phyloP scores from a whole-genome alignment of 106 monocot genomes.

The Triglochin maritima region DNA sequence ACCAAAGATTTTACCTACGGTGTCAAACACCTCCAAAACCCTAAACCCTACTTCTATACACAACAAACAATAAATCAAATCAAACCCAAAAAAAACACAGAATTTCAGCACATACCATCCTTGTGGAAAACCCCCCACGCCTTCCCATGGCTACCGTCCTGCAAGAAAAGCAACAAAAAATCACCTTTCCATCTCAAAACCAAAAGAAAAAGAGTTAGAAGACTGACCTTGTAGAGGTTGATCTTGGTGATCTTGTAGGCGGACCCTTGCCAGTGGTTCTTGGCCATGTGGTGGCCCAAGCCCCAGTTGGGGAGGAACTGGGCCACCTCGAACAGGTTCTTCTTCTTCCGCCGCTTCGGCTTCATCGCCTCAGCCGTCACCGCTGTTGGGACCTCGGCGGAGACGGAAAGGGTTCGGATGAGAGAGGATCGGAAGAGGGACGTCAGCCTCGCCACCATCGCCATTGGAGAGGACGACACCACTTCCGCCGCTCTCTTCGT shows the following conservation, averaged over 20 bases:
- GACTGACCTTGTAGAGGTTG: conserved; percentile 76
- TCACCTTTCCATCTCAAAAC: too few relatives aligned
- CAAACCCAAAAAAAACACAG: neutral
- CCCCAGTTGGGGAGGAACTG: conserved; percentile 93
- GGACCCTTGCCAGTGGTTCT: conserved; percentile 77
- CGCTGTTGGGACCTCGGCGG: neutral
- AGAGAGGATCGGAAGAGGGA: too few relatives aligned
- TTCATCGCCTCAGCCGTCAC: conserved; percentile 11
- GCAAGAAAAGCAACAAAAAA: neutral
- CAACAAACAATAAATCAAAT: neutral
- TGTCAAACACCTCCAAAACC: too few relatives aligned
- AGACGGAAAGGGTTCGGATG: too few relatives aligned
- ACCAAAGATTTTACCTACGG: too few relatives aligned
- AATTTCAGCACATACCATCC: conserved; percentile 36
- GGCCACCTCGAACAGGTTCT: conserved; percentile 90
- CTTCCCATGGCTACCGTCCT: conserved; percentile 92
- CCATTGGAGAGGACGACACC: too few relatives aligned
- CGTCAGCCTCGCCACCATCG: too few relatives aligned
- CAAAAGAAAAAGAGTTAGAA: neutral
- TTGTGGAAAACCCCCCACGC: conserved; percentile 88
- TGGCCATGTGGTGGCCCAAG: conserved; percentile 78
- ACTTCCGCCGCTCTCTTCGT: too few relatives aligned
- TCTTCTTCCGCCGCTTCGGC: conserved; percentile 75
- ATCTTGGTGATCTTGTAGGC: conserved; percentile 94
- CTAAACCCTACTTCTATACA: neutral